A percentile compares a stretch with the other conserved stretches of the same genome.
Conservation (phyloP, 1,284 basidiomycete species). For the Marasmius oreades region DNA sequence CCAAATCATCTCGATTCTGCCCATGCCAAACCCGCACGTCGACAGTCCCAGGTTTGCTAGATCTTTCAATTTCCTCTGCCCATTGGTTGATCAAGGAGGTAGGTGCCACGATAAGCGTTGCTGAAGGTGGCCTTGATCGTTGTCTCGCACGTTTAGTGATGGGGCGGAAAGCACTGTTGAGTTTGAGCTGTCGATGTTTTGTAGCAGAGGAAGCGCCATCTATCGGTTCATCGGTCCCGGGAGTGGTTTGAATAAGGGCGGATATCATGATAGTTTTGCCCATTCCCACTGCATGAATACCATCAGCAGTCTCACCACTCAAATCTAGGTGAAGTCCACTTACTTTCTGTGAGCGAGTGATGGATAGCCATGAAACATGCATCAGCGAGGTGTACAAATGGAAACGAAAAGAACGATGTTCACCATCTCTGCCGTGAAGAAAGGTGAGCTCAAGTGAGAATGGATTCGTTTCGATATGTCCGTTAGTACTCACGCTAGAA, state of each 20-base stretch:
- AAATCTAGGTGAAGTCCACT: neutral
- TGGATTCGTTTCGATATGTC: neutral
- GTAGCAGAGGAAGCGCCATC: constrained; percentile 25
- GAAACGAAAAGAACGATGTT: constrained; percentile 11
- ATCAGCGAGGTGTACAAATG: neutral
- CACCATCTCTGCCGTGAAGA: constrained; percentile 51
- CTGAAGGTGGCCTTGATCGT: constrained; percentile 39
- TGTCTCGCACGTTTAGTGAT: constrained; percentile 28
- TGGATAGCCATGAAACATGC: neutral
- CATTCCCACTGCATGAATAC: constrained; percentile 71
- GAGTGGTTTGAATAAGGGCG: constrained; percentile 83
- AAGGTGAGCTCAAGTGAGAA: constrained; percentile 12
- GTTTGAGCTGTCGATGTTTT: constrained; percentile 55
- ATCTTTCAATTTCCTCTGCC: constrained; percentile 81
- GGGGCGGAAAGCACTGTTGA: constrained; percentile 59
- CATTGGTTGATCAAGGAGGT: constrained; percentile 91
- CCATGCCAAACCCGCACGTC: constrained; percentile 84
- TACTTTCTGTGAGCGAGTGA: constrained; percentile 4
- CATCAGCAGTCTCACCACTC: neutral
- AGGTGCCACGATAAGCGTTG: constrained; percentile 91
- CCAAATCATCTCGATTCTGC: constrained; percentile 74
- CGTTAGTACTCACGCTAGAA: constrained; percentile 69
- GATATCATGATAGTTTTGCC: constrained; percentile 98
- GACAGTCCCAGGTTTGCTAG: constrained; percentile 68
- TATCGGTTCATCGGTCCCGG: constrained; percentile 39